phyloP scores from a whole-genome alignment of 2,329 filamentous ascomycete genomes.

The Ilyonectria sp. region DNA sequence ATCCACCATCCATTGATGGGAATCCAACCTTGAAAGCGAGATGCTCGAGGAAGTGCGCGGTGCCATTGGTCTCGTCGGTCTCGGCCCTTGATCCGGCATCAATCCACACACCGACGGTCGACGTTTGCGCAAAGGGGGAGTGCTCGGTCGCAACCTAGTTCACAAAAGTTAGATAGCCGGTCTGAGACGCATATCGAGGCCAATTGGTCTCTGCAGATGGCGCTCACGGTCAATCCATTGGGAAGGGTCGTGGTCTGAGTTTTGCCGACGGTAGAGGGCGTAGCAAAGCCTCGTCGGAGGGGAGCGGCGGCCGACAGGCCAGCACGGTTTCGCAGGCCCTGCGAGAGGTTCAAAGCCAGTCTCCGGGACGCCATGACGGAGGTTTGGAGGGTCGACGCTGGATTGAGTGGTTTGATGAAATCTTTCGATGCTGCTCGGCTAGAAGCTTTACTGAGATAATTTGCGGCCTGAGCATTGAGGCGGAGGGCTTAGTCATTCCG shows the following conservation, averaged over 20 bases:
- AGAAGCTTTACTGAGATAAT: conserved; percentile 62
- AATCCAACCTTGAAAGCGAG: conserved; percentile 94
- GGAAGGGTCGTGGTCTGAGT: conserved; percentile 96
- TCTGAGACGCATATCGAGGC: conserved; percentile 41
- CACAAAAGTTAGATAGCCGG: conserved; percentile 45
- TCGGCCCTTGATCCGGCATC: conserved; percentile 98
- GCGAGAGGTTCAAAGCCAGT: conserved; percentile 94
- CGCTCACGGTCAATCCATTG: conserved; percentile 93
- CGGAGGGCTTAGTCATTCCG: conserved; percentile 58
- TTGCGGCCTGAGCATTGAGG: conserved; percentile 62
- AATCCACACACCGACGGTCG: conserved; percentile 99
- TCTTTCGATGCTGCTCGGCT: conserved; percentile 62
- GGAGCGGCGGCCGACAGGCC: conserved; percentile 84
- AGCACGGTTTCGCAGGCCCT: conserved; percentile 89
- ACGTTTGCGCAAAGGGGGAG: conserved; percentile 98
- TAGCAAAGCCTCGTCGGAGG: conserved; percentile 90
- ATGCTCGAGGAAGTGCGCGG: conserved; percentile 99
- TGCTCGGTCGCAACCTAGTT: conserved; percentile 94
- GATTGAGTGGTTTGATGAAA: conserved; percentile 72
- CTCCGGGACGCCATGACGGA: conserved; percentile 93
- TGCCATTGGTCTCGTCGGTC: conserved; percentile 98
- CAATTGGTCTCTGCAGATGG: conserved; percentile 56
- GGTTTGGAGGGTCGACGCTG: conserved; percentile 64
- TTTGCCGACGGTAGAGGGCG: conserved; percentile 84
- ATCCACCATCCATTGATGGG: conserved; percentile 39